These are phyloP conservation scores for Marchantia paleacea DNA, from an alignment of 225 moss, liverwort and hornwort genomes.

Conservation along the genomic window DNA sequence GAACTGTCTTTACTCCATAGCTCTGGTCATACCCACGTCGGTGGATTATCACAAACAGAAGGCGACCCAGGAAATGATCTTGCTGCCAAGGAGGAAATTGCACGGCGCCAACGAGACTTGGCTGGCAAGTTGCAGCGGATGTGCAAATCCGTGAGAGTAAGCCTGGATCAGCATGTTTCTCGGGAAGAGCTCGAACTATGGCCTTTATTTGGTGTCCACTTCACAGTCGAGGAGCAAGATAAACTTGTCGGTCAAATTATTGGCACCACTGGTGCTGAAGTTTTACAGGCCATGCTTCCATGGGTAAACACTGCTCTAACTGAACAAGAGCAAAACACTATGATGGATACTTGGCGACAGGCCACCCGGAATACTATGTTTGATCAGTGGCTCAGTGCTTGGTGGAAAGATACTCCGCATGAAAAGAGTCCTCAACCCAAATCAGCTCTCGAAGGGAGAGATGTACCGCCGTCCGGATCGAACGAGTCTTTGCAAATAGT, in stretches of 20 bases:
- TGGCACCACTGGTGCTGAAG: constrained; percentile 97
- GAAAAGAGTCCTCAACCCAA: constrained; percentile 39
- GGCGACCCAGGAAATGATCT: background rate
- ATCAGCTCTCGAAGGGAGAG: constrained; percentile 27
- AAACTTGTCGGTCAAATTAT: constrained; percentile 92
- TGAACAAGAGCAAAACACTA: constrained; percentile 89
- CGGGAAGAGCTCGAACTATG: constrained; percentile 92
- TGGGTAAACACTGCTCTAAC: constrained; percentile 96
- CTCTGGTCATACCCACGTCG: constrained; percentile 12
- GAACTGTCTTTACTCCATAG: constrained; percentile 65
- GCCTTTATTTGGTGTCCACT: constrained; percentile 96
- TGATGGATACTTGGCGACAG: constrained; percentile 99
- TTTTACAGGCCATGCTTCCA: constrained; percentile 91
- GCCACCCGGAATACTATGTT: constrained; percentile 99
- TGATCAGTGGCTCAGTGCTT: constrained; percentile 95
- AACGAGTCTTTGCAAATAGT: constrained; percentile 93
- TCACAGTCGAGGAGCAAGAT: constrained; percentile 95
- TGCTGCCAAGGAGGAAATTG: constrained; percentile 14
- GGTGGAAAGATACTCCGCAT: constrained; percentile 76
- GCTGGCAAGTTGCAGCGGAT: constrained; percentile 92
- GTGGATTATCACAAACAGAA: constrained; percentile 6
- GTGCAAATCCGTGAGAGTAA: constrained; percentile 95
- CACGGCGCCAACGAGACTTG: constrained; percentile 52
- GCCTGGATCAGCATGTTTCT: constrained; percentile 97
- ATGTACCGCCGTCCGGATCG: constrained; percentile 70